Percentiles rank a stretch among this genome's conserved stretches.
These are phyloP conservation scores for Fragilaria radians DNA, from an alignment of 108 stramenopile genomes.

Conservation along the genomic window DNA sequence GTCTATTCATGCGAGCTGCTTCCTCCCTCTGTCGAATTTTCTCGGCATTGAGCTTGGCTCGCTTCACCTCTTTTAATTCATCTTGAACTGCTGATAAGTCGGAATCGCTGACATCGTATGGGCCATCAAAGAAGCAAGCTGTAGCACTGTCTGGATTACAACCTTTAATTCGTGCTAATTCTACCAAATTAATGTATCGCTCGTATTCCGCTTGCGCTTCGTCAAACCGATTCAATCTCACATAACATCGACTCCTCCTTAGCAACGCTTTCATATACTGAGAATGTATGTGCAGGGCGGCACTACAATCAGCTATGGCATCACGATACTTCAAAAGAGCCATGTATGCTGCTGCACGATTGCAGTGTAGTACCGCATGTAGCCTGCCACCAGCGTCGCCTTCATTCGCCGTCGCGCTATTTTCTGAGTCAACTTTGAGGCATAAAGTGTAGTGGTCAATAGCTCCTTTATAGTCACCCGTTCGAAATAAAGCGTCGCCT, in stretches of 20 bases:
- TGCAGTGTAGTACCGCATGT: conserved; percentile 84
- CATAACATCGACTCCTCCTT: conserved; percentile 71
- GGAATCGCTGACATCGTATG: conserved; percentile 42
- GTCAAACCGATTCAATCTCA: conserved; percentile 46
- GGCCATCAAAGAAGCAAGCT: conserved; percentile 66
- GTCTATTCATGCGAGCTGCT: conserved; percentile 14
- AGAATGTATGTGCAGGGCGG: conserved; percentile 74
- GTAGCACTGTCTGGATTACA: conserved; percentile 21
- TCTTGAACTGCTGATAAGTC: conserved; percentile 43
- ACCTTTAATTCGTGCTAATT: conserved; percentile 39
- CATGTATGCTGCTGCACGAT: conserved; percentile 87
- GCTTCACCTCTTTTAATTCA: conserved; percentile 54
- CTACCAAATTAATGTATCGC: conserved; percentile 50
- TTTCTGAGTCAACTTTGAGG: conserved; percentile 54
- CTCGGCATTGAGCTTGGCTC: conserved; percentile 20
- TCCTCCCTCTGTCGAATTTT: conserved; percentile 21
- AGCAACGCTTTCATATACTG: conserved; percentile 88
- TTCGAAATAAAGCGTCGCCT: conserved; percentile 63
- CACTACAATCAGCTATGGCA: conserved; percentile 75
- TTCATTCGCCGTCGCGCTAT: no score
- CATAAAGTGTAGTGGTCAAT: conserved; percentile 57
- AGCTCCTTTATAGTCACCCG: conserved; percentile 51
- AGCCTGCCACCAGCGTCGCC: conserved; percentile 64
- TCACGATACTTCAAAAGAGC: conserved; percentile 55
- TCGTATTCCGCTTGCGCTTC: conserved; percentile 71